Evolutionary conservation across 331 rosid species (phyloP).

Genomic region (Quercus phellos): DNA sequence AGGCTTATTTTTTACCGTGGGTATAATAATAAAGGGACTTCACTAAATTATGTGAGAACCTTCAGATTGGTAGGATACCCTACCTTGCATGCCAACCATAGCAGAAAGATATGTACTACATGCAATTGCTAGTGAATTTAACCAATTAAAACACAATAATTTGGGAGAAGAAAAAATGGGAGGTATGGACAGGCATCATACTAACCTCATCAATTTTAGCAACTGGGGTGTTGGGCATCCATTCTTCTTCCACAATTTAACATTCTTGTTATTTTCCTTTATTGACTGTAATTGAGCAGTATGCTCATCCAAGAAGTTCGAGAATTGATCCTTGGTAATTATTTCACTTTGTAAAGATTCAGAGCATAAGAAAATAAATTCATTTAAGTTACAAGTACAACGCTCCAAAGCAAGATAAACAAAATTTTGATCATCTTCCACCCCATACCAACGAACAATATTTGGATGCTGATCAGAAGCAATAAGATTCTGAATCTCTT

Average conservation of each 20-base stretch:
- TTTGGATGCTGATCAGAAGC: constrained; percentile 46
- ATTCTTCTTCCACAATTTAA: constrained; percentile 36
- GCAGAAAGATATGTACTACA: neutral
- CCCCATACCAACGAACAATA: constrained; percentile 43
- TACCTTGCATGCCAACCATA: neutral
- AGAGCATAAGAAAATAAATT: constrained; percentile 24
- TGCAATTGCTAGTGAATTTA: neutral
- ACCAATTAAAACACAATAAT: neutral
- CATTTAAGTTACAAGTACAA: constrained; percentile 37
- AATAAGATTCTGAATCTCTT: constrained; percentile 44
- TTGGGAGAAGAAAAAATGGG: neutral
- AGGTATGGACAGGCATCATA: neutral
- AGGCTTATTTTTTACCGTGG: neutral
- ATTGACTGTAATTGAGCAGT: constrained; percentile 12
- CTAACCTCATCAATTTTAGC: constrained; percentile 41
- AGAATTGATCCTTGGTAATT: constrained; percentile 10
- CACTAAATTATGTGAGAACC: neutral
- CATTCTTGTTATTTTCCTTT: constrained; percentile 17
- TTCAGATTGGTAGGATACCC: neutral
- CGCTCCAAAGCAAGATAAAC: constrained; percentile 42
- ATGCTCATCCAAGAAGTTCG: constrained; percentile 9
- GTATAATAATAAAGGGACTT: neutral
- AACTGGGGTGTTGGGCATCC: constrained; percentile 34
- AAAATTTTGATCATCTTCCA: constrained; percentile 40
- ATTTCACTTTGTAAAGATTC: constrained; percentile 25